Evolutionary conservation across 768 basidiomycete genomes (phyloP).

Genomic region (Xerocomellus dryophilus): DNA sequence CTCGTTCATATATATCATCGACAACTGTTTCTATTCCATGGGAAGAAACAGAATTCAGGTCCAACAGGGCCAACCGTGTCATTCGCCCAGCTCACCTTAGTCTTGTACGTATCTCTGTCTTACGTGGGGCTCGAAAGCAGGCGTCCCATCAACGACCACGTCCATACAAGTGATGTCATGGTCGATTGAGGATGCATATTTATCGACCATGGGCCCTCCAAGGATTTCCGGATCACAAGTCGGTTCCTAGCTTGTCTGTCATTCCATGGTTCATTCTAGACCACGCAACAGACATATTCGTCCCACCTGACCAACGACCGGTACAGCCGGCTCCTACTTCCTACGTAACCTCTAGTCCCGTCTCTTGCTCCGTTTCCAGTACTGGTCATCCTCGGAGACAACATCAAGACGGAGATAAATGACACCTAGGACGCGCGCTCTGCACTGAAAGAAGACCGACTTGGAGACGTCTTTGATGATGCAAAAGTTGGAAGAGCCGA

Average conservation of each 20-base stretch:
- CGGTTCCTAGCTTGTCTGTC: constrained; percentile 29
- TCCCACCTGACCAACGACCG: constrained; percentile 92
- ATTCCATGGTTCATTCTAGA: neutral
- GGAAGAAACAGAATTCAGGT: too few relatives aligned
- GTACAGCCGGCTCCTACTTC: constrained; percentile 95
- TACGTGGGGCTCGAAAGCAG: too few relatives aligned
- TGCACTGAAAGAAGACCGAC: too few relatives aligned
- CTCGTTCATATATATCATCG: too few relatives aligned
- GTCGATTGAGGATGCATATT: constrained; percentile 90
- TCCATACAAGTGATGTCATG: too few relatives aligned
- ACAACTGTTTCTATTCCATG: too few relatives aligned
- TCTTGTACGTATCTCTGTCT: too few relatives aligned
- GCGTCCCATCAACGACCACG: too few relatives aligned
- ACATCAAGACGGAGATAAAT: constrained; percentile 92
- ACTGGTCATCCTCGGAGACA: constrained; percentile 88
- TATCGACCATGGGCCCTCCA: constrained; percentile 93
- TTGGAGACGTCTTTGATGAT: too few relatives aligned
- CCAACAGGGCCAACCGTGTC: too few relatives aligned
- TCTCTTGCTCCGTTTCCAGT: constrained; percentile 86
- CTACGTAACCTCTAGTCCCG: constrained; percentile 76
- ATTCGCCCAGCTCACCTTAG: too few relatives aligned
- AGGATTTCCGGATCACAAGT: constrained; percentile 99
- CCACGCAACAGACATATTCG: constrained; percentile 75
- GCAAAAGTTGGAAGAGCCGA: constrained; percentile 84
- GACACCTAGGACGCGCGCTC: constrained; percentile 83